A percentile compares a stretch with the other conserved stretches of the same genome.
phyloP scores from a whole-genome alignment of 257 asterid species.

The Nicotiana benthamiana region DNA sequence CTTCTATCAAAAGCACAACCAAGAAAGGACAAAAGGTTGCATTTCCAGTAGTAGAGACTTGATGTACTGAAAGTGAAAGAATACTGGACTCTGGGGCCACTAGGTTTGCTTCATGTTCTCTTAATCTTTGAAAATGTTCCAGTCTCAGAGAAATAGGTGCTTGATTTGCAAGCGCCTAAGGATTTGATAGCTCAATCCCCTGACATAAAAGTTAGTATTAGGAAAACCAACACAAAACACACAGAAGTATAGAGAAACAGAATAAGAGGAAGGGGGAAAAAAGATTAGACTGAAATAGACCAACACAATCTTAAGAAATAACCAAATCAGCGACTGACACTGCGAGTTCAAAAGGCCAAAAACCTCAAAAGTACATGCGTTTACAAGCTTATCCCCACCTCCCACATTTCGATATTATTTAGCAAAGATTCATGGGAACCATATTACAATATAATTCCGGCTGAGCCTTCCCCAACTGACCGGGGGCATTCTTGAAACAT shows the following conservation, averaged over 20 bases:
- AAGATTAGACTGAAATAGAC: background rate
- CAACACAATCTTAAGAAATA: background rate
- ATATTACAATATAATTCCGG: background rate
- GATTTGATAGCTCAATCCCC: slow-evolving; percentile 96
- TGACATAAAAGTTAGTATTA: slow-evolving; percentile 18
- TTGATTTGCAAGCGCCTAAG: slow-evolving; percentile 71
- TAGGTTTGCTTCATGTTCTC: slow-evolving; percentile 31
- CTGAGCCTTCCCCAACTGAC: background rate
- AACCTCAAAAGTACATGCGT: background rate
- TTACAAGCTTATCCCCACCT: background rate
- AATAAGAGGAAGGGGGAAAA: background rate
- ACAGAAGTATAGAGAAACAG: background rate
- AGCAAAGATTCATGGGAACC: background rate
- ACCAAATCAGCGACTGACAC: background rate
- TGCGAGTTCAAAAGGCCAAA: background rate
- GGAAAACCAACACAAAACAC: background rate
- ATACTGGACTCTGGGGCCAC: background rate
- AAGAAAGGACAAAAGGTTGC: background rate
- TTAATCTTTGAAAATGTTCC: slow-evolving; percentile 92
- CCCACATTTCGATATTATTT: background rate
- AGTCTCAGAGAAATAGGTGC: slow-evolving; percentile 88
- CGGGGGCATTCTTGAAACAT: too few relatives aligned
- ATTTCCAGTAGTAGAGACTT: background rate
- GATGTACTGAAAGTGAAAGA: background rate
- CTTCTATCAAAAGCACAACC: background rate